Conservation (phyloP, 1,139 yeast species). For the Blastobotrys serpentis region DNA sequence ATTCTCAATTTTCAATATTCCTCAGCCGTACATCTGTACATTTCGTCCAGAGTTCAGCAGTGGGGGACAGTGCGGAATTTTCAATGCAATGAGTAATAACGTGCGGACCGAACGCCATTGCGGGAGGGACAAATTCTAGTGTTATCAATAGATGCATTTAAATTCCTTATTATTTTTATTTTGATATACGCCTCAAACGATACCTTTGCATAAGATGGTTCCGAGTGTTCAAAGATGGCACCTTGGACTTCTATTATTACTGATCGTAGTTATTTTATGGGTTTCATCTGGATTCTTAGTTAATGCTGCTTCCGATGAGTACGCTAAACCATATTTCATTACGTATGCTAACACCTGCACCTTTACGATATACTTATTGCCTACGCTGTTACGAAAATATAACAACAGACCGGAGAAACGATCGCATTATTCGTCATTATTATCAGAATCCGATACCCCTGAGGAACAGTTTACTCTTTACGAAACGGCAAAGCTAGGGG, state of each 20-base stretch:
- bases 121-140: not conserved
- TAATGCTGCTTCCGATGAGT: constrained; percentile 57
- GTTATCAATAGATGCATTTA: not conserved
- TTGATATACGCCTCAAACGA: no score
- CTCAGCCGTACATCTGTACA: no score
- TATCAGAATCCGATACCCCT: constrained; percentile 5
- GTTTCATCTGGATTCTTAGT: constrained; percentile 81
- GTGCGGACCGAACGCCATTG: not conserved
- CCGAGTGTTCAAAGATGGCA: constrained; percentile 60
- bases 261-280: constrained; percentile 81
- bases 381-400: constrained; percentile 37
- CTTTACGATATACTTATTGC: constrained; percentile 72
- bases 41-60: no score
- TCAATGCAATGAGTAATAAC: not conserved
- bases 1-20: no score
- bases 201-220: no score
- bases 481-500: constrained; percentile 53
- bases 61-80: no score
- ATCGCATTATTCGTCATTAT: not conserved
- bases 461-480: constrained; percentile 29
- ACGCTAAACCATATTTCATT: constrained; percentile 88
- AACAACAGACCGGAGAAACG: not conserved
- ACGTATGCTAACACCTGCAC: constrained; percentile 89
- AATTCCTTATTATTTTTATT: not conserved
- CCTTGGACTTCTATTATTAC: constrained; percentile 68